A percentile compares a stretch with the other conserved stretches of the same genome.
phyloP scores from a whole-genome alignment of 345 rosid species.

The Ceriops zippeliana region DNA sequence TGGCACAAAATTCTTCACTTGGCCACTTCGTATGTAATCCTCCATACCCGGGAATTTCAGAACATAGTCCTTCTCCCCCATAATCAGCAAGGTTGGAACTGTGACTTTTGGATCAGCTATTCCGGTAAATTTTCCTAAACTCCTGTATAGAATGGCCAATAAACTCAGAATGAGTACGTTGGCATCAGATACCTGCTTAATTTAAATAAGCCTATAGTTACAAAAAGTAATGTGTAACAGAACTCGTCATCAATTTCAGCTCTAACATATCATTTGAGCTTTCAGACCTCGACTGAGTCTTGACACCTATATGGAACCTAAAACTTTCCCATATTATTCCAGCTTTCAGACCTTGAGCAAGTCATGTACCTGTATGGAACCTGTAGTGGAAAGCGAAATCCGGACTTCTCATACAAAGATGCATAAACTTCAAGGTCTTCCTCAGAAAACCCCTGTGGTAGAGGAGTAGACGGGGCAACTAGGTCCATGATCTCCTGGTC shows the following conservation, averaged over 20 bases:
- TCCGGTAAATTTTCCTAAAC: neutral
- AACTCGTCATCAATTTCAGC: neutral
- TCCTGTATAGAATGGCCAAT: constrained; percentile 12
- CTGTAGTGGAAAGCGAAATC: constrained; percentile 22
- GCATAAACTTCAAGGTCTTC: constrained; percentile 25
- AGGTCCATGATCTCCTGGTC: constrained; percentile 29
- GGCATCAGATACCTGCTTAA: no score
- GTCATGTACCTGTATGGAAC: constrained; percentile 25
- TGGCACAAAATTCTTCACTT: constrained; percentile 19
- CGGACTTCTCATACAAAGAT: constrained; percentile 26
- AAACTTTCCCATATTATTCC: no score
- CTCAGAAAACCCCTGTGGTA: constrained; percentile 20
- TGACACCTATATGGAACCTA: constrained; percentile 25
- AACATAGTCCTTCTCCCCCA: constrained; percentile 24
- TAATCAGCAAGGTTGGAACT: constrained; percentile 21
- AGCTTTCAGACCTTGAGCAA: neutral
- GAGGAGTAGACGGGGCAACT: constrained; percentile 23
- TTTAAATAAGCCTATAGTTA: neutral
- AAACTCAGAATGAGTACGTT: neutral
- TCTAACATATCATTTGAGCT: neutral
- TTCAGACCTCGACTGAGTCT: neutral
- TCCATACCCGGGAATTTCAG: constrained; percentile 19
- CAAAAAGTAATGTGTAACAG: neutral
- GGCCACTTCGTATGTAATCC: constrained; percentile 22
- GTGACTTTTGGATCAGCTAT: constrained; percentile 19